Base-by-base conservation (phyloP, 257 asterid species). In the Penstemon eatonii region DNA sequence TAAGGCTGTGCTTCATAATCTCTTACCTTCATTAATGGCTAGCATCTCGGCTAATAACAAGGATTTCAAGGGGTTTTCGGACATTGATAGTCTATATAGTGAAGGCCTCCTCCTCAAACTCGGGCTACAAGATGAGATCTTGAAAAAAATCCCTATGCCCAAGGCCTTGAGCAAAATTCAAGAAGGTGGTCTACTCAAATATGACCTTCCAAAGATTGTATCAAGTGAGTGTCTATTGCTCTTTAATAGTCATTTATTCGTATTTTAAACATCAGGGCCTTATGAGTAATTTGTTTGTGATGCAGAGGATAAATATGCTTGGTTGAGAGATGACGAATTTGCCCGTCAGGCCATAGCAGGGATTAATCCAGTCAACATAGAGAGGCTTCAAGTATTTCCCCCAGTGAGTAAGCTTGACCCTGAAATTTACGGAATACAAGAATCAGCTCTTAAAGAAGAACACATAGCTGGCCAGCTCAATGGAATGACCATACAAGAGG, bases 261-360 rank as follows among this genome's bases (percentile, higher is more conserved):
- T 5, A 55, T 61, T 60, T 37, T 57, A 57, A 70, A 55, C 40
- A 47, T 61, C 45, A 43, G 62, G 13, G 15, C 25, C 3, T 53
- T 8, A 56, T 39, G 49, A 33, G 1, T 40, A 13, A 38, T 57
- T 49, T 42, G 51, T 4, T 3, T 68, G 11, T 58, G 62, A 40
- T 66, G 67, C 90, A 94, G 99, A 85, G 92, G 99, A 94, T 79
- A 91, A 82, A 66, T 81, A 80, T 62, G 96, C 98, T 0, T 94
- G 99, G 99, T 70, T 94, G 80, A 70, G 98, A 79, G 99, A 94
- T 40, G 96, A 91, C 60, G 99, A 94, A 72, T 94, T 94, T 64
- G 96, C 88, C 8, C 84, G 99, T 18, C 99, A 94, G 77, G 88
- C 90, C 61, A 62, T 94, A 46, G 99, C 98, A 0, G 99, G 99